phyloP scores from a whole-genome alignment of 257 asterid genomes.

The Striga asiatica region DNA sequence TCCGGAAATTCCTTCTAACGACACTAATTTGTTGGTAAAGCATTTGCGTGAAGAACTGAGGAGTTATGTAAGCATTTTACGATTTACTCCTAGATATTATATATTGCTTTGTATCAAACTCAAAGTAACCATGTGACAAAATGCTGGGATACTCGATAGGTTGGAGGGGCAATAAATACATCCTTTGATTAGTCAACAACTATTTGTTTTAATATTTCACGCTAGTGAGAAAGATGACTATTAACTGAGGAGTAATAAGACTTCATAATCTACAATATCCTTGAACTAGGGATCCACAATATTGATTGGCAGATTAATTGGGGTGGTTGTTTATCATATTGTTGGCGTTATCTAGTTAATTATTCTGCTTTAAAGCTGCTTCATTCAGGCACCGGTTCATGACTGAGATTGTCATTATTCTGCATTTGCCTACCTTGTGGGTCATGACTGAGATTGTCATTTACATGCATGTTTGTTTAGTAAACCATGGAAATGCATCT shows the following conservation, averaged over 20 bases:
- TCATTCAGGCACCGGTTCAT: not conserved
- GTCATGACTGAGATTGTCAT: slow-evolving; percentile 4
- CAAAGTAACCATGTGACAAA: not conserved
- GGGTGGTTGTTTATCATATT: slow-evolving; percentile 16
- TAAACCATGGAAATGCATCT: slow-evolving; percentile 11
- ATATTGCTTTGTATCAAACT: slow-evolving; percentile 7
- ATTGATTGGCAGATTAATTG: slow-evolving; percentile 7
- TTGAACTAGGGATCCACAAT: slow-evolving; percentile 10
- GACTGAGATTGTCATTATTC: slow-evolving; percentile 1
- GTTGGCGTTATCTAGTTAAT: not conserved
- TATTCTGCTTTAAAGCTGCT: slow-evolving; percentile 3
- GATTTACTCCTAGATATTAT: not conserved
- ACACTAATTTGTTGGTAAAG: slow-evolving; percentile 55
- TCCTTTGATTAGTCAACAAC: not conserved
- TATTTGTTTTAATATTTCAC: not conserved
- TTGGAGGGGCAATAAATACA: slow-evolving; percentile 1
- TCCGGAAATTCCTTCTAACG: slow-evolving; percentile 50
- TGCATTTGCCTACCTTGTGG: slow-evolving; percentile 5
- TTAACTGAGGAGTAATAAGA: slow-evolving; percentile 4
- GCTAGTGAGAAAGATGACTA: not conserved
- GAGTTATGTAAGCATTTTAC: slow-evolving; percentile 56
- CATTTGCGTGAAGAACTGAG: slow-evolving; percentile 87
- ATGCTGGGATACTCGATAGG: too few species aligned
- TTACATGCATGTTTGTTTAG: not conserved
- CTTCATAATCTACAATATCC: not conserved